Conservation (phyloP, 2,329 filamentous ascomycete genomes). For the Penicillium sp. region DNA sequence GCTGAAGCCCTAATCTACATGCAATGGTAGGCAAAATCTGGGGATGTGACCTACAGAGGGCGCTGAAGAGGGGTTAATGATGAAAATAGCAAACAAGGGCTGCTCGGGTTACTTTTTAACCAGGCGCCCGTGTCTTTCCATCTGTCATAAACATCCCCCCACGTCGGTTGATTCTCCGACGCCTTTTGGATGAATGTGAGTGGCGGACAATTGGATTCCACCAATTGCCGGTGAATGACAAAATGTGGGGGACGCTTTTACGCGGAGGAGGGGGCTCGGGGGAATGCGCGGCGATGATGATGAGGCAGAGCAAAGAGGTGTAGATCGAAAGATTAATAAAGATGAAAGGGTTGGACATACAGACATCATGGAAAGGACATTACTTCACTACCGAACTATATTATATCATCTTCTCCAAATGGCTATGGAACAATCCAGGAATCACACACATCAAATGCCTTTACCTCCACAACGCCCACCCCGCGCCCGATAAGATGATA, state of each 20-base stretch:
- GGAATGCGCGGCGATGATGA: background rate
- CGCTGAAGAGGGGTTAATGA: background rate
- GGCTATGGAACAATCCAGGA: background rate
- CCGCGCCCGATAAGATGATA: constrained; percentile 22
- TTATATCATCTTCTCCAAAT: background rate
- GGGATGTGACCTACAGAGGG: background rate
- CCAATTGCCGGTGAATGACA: constrained; percentile 16
- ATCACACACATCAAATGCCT: background rate
- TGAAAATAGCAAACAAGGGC: constrained; percentile 2
- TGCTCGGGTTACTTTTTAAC: constrained; percentile 7
- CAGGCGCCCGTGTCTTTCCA: background rate
- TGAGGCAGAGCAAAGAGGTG: too few species aligned
- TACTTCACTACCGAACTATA: background rate
- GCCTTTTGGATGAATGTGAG: constrained; percentile 8
- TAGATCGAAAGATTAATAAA: too few species aligned
- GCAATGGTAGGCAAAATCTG: background rate
- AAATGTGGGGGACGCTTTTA: constrained; percentile 21
- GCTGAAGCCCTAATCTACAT: background rate
- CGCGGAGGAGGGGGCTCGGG: constrained; percentile 12
- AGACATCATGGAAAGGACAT: background rate
- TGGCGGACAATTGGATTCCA: constrained; percentile 25
- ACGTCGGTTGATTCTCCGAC: constrained; percentile 27
- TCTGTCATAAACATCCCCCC: constrained; percentile 16
- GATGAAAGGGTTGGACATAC: too few species aligned
- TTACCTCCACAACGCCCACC: background rate